Evolutionary conservation across 192 early-diverging fungal genomes (phyloP).

Genomic region (Backusella circina): DNA sequence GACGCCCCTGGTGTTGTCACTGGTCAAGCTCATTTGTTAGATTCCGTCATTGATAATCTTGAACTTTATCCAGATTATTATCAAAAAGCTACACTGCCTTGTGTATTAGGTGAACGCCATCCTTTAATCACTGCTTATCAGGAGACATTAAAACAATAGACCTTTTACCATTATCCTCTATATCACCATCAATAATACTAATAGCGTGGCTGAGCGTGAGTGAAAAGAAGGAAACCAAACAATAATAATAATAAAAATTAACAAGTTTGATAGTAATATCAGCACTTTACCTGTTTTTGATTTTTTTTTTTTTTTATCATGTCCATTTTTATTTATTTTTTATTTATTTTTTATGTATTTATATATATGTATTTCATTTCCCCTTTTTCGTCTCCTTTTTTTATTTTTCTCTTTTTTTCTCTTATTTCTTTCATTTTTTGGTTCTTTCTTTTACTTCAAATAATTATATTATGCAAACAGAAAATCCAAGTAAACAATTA

Average conservation of each 20-base stretch:
- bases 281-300: background rate
- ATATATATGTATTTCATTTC: background rate
- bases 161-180: background rate
- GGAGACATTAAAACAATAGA: background rate
- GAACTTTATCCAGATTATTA: constrained; percentile 52
- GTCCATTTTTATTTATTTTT: background rate
- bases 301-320: background rate
- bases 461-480: background rate
- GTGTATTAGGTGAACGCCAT: constrained; percentile 49
- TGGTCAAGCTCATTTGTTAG: constrained; percentile 68
- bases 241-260: background rate
- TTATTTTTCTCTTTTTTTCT: background rate
- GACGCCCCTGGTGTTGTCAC: constrained; percentile 51
- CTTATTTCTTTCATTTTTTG: background rate
- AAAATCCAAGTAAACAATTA: background rate
- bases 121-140: constrained; percentile 12
- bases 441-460: background rate
- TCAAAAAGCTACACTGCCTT: constrained; percentile 55
- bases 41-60: constrained; percentile 53
- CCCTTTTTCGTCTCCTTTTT: constrained; percentile 1
- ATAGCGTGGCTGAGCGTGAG: background rate
- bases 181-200: background rate
- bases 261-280: background rate
- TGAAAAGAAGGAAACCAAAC: no score
- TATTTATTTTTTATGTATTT: background rate